Conservation (phyloP, 2,329 filamentous ascomycete genomes). For the Paracorniculantispora psalliotae region DNA sequence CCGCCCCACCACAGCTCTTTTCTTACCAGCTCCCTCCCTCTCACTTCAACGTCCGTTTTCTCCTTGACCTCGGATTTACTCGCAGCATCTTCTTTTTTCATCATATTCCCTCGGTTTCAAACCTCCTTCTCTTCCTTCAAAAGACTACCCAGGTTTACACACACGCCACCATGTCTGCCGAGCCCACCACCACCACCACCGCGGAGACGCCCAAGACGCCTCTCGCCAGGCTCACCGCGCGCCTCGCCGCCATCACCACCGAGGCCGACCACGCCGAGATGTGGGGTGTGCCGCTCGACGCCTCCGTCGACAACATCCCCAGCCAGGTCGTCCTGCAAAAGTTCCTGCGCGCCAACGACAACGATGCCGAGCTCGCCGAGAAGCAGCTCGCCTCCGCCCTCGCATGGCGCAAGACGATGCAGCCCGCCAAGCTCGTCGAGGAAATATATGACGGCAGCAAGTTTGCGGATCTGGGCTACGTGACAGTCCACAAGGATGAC, state of each 20-base stretch:
- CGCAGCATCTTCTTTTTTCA: background rate
- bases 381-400: constrained; percentile 75
- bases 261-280: constrained; percentile 66
- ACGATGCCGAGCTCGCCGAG: constrained; percentile 66
- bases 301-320: constrained; percentile 54
- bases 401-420: constrained; percentile 73
- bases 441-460: constrained; percentile 62
- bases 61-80: constrained; percentile 1
- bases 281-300: constrained; percentile 72
- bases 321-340: constrained; percentile 86
- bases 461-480: constrained; percentile 75
- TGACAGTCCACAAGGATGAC: constrained; percentile 62
- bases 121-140: background rate
- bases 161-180: constrained; percentile 24
- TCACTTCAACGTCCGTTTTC: background rate
- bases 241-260: constrained; percentile 53
- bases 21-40: too few species aligned
- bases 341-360: constrained; percentile 85
- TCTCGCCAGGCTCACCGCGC: constrained; percentile 52
- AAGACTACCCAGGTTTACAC: too few species aligned
- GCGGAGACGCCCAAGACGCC: constrained; percentile 25
- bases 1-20: constrained; percentile 3
- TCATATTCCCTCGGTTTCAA: too few species aligned
- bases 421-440: constrained; percentile 62
- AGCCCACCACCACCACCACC: constrained; percentile 14